Conservation (phyloP, 768 basidiomycete species). For the Lenzites betulinus region DNA sequence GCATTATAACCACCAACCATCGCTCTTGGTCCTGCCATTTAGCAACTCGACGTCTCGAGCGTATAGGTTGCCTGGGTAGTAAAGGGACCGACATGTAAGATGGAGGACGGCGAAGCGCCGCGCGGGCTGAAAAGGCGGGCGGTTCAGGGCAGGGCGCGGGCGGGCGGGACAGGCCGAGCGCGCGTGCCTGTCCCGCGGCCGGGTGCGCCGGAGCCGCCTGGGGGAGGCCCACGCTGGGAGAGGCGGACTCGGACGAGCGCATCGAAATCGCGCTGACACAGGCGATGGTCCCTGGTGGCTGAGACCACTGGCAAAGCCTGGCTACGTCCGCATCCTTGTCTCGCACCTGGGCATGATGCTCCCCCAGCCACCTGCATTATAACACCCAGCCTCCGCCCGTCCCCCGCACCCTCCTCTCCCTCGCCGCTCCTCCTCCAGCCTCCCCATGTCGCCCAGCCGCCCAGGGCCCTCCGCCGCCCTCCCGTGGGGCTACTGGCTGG, state of each 20-base stretch:
- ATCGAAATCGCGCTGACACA: constrained; percentile 12
- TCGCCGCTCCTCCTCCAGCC: background rate
- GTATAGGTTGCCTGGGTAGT: constrained; percentile 66
- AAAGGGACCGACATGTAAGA: constrained; percentile 62
- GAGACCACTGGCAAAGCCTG: background rate
- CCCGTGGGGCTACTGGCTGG: constrained; percentile 70
- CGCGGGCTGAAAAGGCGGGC: constrained; percentile 11
- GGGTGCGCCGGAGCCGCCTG: constrained; percentile 2
- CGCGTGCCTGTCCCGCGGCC: constrained; percentile 8
- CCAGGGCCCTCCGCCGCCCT: constrained; percentile 61
- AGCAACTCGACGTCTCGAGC: constrained; percentile 48
- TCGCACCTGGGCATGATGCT: constrained; percentile 1
- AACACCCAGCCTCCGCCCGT: background rate
- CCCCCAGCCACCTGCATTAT: background rate
- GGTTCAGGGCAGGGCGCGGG: constrained; percentile 32
- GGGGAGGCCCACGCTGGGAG: background rate
- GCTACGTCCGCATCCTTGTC: constrained; percentile 13
- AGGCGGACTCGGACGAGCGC: background rate
- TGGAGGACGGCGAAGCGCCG: constrained; percentile 29
- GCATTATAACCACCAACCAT: constrained; percentile 75
- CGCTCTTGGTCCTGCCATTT: constrained; percentile 83
- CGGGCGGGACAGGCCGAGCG: background rate
- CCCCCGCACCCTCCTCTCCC: background rate
- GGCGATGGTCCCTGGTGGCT: constrained; percentile 4
- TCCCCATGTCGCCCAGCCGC: constrained; percentile 24